A percentile compares a stretch with the other conserved stretches of the same genome.
phyloP scores from a whole-genome alignment of 2,329 filamentous ascomycete species.

The Calycina marina region DNA sequence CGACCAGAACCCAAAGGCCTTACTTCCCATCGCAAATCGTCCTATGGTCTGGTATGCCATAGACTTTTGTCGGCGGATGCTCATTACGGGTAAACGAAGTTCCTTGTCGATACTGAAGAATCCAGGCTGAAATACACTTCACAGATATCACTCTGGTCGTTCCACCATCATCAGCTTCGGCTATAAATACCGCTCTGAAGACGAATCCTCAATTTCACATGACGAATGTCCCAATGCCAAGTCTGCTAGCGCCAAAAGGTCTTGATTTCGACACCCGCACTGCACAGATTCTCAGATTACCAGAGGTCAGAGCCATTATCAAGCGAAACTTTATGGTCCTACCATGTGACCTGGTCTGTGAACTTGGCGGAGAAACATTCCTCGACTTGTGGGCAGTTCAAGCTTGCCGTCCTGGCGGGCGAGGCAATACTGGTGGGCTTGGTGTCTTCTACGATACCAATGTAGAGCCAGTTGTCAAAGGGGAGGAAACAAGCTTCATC shows the following conservation, averaged over 20 bases:
- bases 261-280: conserved; percentile 79
- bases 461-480: conserved; percentile 61
- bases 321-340: conserved; percentile 79
- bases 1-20: conserved; percentile 67
- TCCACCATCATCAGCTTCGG: conserved; percentile 48
- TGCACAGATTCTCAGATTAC: conserved; percentile 71
- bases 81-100: conserved; percentile 48
- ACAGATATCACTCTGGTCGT: conserved; percentile 50
- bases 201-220: conserved; percentile 66
- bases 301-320: conserved; percentile 65
- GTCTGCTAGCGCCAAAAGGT: conserved; percentile 60
- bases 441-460: conserved; percentile 88
- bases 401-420: conserved; percentile 52
- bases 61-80: conserved; percentile 72
- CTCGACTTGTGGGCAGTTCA: conserved; percentile 88
- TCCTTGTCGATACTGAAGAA: no score
- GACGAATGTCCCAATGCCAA: conserved; percentile 57
- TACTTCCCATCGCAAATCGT: conserved; percentile 69
- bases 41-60: conserved; percentile 86
- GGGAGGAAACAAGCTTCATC: conserved; percentile 86
- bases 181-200: conserved; percentile 55
- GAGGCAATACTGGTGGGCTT: conserved; percentile 56
- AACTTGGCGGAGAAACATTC: conserved; percentile 68
- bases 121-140: no score
- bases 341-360: conserved; percentile 87